Percentiles rank a stretch among this genome's conserved stretches.
Evolutionary conservation across 2,329 filamentous ascomycete species (phyloP).

Genomic region (Fusarium virguliforme): DNA sequence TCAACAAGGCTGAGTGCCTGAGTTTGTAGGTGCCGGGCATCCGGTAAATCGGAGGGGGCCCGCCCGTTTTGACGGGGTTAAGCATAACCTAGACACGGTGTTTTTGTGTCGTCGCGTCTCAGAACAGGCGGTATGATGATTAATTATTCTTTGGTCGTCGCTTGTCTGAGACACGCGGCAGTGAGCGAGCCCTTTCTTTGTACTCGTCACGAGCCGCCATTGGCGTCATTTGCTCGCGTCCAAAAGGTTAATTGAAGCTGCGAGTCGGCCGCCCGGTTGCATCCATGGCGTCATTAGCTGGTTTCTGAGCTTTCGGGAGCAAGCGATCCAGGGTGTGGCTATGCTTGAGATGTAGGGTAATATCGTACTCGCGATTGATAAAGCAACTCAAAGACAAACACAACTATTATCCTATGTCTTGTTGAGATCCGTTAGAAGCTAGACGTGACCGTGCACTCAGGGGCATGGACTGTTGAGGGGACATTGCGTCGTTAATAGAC

Average conservation of each 20-base stretch:
- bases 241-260: slow-evolving; percentile 12
- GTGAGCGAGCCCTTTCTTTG: background rate
- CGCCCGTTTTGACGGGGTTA: background rate
- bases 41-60: slow-evolving; percentile 1
- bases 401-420: background rate
- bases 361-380: slow-evolving; percentile 12
- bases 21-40: slow-evolving; percentile 1
- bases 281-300: slow-evolving; percentile 20
- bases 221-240: slow-evolving; percentile 10
- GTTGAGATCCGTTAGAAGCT: background rate
- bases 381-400: background rate
- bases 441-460: background rate
- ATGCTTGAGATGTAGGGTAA: slow-evolving; percentile 22
- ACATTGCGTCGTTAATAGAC: background rate
- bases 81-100: slow-evolving; percentile 6
- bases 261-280: slow-evolving; percentile 28
- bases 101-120: background rate
- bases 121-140: background rate
- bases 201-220: slow-evolving; percentile 5
- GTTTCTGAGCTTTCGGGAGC: slow-evolving; percentile 18
- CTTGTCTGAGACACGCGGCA: slow-evolving; percentile 9
- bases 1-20: slow-evolving; percentile 19
- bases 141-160: background rate
- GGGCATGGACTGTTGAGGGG: slow-evolving; percentile 1
- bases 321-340: slow-evolving; percentile 35